Base-by-base conservation (phyloP, 768 basidiomycete genomes). In the Inosperma sp. region DNA sequence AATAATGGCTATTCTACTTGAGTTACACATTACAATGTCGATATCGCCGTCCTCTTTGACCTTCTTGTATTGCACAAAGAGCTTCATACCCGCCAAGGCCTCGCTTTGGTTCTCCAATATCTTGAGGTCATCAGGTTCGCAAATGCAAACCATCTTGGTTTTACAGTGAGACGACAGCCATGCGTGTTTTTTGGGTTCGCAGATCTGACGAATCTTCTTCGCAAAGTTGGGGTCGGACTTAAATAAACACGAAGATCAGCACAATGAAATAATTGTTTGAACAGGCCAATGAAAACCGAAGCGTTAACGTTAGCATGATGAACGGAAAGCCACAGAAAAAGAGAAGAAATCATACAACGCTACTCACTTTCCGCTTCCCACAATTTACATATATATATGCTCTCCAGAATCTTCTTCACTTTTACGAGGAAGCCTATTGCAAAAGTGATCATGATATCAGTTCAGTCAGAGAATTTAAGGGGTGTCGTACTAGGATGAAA, bases 351-450 rank as follows among this genome's bases (percentile, higher is more conserved):
- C 57, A 67, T 72, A 73, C 81, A 78, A 73, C 72, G 67, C 73
- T 68, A 92, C 93, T 90, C 84, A 96, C 93, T 78, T 95, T 97
- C 59, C 98, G 79, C 72, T 89, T 93, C 67, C 96, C 96, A 68
- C 96, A 99, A 65, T 95, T 94, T 59, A 95, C 90, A 77, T 95
- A 99, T 59, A 99, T 92, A 72, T n/a, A n/a, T n/a, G n/a, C 86
- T 88, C 77, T 99, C 96, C 74, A 97, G 72, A 65, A 99, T 96
- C 79, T 99, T 98, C 79, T 99, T 99, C 69, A 97, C 93, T 82
- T 97, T 98, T 70, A 89, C 79, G 62, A 98, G 85, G 73, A 99
- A 99, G 48, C 95, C 93, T 68, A 40, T 16, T 49, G 21, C 25
- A 17, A 41, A n/a, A n/a, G n/a, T n/a, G n/a, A n/a, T n/a, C n/a